phyloP scores from a whole-genome alignment of 2,329 filamentous ascomycete genomes.

The Fusarium setosum region DNA sequence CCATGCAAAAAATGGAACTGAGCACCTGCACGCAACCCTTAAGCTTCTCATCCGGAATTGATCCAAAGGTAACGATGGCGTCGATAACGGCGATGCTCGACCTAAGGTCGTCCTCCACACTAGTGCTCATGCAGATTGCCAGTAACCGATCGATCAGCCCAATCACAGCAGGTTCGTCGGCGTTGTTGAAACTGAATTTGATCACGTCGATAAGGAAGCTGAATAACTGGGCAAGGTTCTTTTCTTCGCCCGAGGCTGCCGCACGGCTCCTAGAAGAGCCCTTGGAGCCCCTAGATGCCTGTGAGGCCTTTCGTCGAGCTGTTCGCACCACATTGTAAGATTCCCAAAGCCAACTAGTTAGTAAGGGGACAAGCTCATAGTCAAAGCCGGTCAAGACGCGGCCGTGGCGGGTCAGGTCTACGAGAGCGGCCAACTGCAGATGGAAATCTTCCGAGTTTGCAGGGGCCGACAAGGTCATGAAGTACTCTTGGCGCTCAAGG shows the following conservation, averaged over 20 bases:
- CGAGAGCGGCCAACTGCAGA: conserved; percentile 71
- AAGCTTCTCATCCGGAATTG: conserved; percentile 72
- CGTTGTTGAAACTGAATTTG: conserved; percentile 80
- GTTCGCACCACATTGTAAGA: conserved; percentile 64
- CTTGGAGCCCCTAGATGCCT: conserved; percentile 50
- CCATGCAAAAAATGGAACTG: conserved; percentile 77
- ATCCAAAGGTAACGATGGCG: conserved; percentile 77
- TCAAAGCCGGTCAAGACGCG: conserved; percentile 74
- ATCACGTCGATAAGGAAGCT: conserved; percentile 74
- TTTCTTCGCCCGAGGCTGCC: conserved; percentile 63
- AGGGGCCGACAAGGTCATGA: conserved; percentile 68
- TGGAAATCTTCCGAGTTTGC: conserved; percentile 72
- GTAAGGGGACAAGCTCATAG: conserved; percentile 72
- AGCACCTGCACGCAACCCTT: conserved; percentile 76
- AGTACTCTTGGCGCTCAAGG: conserved; percentile 74
- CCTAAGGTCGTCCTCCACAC: conserved; percentile 71
- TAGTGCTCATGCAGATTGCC: conserved; percentile 76
- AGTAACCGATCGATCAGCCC: conserved; percentile 72
- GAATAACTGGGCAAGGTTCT: conserved; percentile 73
- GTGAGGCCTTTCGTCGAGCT: conserved; percentile 60
- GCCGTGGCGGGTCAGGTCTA: conserved; percentile 70
- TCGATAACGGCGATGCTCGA: conserved; percentile 77
- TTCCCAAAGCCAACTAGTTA: conserved; percentile 70
- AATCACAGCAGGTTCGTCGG: conserved; percentile 70
- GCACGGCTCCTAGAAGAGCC: conserved; percentile 50